Conservation (phyloP, 495 filamentous ascomycete genomes). For the Delitschia confertaspora region DNA sequence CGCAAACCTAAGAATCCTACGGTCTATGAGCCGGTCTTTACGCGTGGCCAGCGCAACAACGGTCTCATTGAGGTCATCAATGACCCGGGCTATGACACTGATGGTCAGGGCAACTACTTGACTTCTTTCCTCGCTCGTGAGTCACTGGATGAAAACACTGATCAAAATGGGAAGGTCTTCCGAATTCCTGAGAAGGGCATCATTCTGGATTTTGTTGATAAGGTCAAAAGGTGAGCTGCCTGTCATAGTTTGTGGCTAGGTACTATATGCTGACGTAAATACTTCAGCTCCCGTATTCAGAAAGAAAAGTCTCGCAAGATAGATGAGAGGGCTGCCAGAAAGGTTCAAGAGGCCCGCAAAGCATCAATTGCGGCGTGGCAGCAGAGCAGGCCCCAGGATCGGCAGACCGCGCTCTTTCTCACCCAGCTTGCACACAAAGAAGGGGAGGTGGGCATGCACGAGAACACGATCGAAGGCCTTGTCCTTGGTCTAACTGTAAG, state of each 20-base stretch:
- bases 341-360: slow-evolving; percentile 1
- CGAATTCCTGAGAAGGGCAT: slow-evolving; percentile 63
- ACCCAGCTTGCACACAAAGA: slow-evolving; percentile 38
- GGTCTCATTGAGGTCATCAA: slow-evolving; percentile 70
- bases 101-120: slow-evolving; percentile 36
- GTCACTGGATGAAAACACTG: slow-evolving; percentile 43
- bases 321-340: no score
- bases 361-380: background rate
- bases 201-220: slow-evolving; percentile 67
- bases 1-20: slow-evolving; percentile 49
- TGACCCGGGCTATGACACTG: slow-evolving; percentile 49
- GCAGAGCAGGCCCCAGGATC: slow-evolving; percentile 15
- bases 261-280: slow-evolving; percentile 1
- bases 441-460: slow-evolving; percentile 28
- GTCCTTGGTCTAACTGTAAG: slow-evolving; percentile 33
- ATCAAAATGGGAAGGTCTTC: slow-evolving; percentile 48
- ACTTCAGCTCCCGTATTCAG: slow-evolving; percentile 7
- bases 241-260: background rate
- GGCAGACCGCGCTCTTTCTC: slow-evolving; percentile 51
- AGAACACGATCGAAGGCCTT: slow-evolving; percentile 26
- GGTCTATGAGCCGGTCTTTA: slow-evolving; percentile 38
- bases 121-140: no score
- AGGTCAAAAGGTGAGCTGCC: slow-evolving; percentile 32
- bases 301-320: slow-evolving; percentile 1
- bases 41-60: slow-evolving; percentile 60